Percentiles rank a stretch among this genome's conserved stretches.
phyloP scores from a whole-genome alignment of 257 asterid species.

The Paulownia fortunei region DNA sequence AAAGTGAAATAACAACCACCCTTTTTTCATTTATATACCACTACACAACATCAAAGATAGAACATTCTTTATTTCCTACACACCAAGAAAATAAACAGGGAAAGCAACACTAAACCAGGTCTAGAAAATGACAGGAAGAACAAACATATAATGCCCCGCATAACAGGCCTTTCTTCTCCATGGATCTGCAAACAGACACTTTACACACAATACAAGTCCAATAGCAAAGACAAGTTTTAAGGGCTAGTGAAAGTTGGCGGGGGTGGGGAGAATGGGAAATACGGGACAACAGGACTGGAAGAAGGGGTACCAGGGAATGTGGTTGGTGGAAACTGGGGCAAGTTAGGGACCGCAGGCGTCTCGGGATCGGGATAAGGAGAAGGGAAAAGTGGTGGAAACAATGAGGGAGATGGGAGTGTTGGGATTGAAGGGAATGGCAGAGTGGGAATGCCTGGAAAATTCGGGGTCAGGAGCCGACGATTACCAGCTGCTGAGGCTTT shows the following conservation, averaged over 20 bases:
- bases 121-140: not conserved
- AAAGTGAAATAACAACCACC: not conserved
- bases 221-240: not conserved
- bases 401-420: not conserved
- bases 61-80: not conserved
- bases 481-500: slow-evolving; percentile 24
- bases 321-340: slow-evolving; percentile 30
- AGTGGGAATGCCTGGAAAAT: no score
- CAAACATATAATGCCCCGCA: not conserved
- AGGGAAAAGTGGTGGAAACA: not conserved
- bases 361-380: not conserved
- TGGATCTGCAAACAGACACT: not conserved
- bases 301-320: slow-evolving; percentile 31
- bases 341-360: slow-evolving; percentile 1
- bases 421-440: slow-evolving; percentile 8
- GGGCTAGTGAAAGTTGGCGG: slow-evolving; percentile 22
- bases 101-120: not conserved
- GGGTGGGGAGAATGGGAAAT: slow-evolving; percentile 17
- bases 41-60: not conserved
- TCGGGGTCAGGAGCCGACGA: slow-evolving; percentile 32
- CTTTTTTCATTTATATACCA: not conserved
- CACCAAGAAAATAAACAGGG: not conserved
- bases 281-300: slow-evolving; percentile 15
- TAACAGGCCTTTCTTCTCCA: not conserved
- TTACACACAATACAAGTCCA: not conserved